These are phyloP conservation scores for Rhodosporidiobolus sp. DNA, from an alignment of 768 basidiomycete genomes.

Conservation along the genomic window DNA sequence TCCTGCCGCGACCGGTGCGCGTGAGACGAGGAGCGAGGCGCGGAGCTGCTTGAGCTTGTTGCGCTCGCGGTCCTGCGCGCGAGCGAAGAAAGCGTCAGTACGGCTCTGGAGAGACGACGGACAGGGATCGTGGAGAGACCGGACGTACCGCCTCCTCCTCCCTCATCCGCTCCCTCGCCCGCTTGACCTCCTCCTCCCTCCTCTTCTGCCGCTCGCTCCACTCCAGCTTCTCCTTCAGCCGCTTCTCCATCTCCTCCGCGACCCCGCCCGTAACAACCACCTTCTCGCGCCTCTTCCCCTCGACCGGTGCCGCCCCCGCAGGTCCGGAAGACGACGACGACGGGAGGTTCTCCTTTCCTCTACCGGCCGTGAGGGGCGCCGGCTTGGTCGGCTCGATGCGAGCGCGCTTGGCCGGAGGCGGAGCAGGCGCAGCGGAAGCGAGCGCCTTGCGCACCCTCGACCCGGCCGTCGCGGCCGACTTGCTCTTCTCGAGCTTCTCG, in stretches of 20 bases:
- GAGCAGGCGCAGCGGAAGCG: neutral
- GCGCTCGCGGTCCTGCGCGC: conserved; percentile 13
- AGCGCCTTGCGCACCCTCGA: neutral
- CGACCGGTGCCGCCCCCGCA: no score
- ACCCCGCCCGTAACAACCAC: neutral
- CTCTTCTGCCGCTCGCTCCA: conserved; percentile 35
- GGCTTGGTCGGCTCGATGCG: neutral
- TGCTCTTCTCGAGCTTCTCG: neutral
- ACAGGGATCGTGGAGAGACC: no score
- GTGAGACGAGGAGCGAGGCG: neutral
- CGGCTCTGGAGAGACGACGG: no score
- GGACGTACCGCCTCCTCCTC: conserved; percentile 25
- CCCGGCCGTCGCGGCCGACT: neutral
- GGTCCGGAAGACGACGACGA: neutral
- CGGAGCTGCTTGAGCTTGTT: conserved; percentile 16
- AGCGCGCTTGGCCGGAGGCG: conserved; percentile 1
- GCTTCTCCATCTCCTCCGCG: conserved; percentile 14
- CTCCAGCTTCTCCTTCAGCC: conserved; percentile 12
- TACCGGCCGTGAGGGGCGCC: neutral
- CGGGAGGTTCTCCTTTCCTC: conserved; percentile 14
- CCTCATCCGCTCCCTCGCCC: conserved; percentile 1
- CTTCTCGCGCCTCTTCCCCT: neutral
- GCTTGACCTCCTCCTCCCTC: conserved; percentile 25
- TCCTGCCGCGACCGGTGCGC: no score
- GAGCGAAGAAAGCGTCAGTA: no score